Base-by-base conservation (phyloP, 169 alveolate species). In the Cryptosporidium tyzzeri region DNA sequence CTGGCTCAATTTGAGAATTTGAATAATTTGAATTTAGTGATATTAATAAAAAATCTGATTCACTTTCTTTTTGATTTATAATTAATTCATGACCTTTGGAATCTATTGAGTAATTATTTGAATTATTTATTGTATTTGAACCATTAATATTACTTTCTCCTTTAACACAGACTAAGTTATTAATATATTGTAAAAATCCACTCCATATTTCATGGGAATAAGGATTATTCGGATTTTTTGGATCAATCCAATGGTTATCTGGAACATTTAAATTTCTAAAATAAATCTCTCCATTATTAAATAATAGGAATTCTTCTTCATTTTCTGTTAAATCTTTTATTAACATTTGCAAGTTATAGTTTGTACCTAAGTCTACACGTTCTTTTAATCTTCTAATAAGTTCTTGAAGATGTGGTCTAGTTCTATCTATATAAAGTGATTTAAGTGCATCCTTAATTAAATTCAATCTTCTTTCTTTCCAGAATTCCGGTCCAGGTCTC, bases 211-310 rank as follows among this genome's bases (percentile, higher is more conserved):
- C 61, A 39, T 39, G 62, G 45, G 84, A 69, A 69, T 69, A 69
- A 69, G 84, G 84, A 69, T 69, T 48, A 21, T 69, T 48, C 23
- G 84, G 84, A 69, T 69, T 21, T 23, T 69, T 69, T 23, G 84
- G 84, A 69, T 69, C 65, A 21, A 69, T 23, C 84, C 84, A 69
- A 69, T 69, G 84, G 37, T 37, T n/a, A 9, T 69, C 61, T 5
- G 45, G 61, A n/a, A 69, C 84, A 21, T 69, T 5, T 33, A 12
- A 41, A 69, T 69, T 69, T 41, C 26, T 35, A 23, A 69, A 44
- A 23, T 69, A 69, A 41, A 69, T 48, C 14, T 69, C 84, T 14
- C 61, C 61, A 44, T 45, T 69, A 21, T 44, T 31, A 44, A 31
- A 69, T n/a, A 69, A 16, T 23, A 69, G 21, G 33, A 69, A 69